Base-by-base conservation (phyloP, 805 yeast genomes). In the Myxozyma lipomycoides region DNA sequence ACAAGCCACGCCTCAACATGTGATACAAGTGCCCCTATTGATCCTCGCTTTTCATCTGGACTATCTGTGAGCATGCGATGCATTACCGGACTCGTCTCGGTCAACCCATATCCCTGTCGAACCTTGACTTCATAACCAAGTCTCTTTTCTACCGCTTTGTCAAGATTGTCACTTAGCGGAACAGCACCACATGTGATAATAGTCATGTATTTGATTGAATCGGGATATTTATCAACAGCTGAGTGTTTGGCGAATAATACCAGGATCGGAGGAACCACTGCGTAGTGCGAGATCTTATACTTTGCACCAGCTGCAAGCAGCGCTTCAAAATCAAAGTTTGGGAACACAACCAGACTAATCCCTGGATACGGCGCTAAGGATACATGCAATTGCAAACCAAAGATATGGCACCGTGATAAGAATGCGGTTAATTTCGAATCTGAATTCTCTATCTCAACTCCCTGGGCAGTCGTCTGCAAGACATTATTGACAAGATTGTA, bases 21-120 rank as follows among this genome's bases (percentile, higher is more conserved):
- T 7, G 32, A 68, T 21, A 67, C 50, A 2, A 69, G 62, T 63
- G 68, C 62, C 22, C 78, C 74, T 12, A 77, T 69, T 1, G 80
- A 68, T 4, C 78, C 81, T 53, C 71, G 34, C 45, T 46, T 48
- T 19, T 18, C 28, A 9, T 46, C 51, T 7, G 43, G 45, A 35
- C 35, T 44, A n/a, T 32, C 37, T 12, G 52, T 45, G 2, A 83
- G 84, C 60, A 81, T 76, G 22, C 18, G 22, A 36, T 17, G 18
- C 40, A 21, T 36, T 10, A 19, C 40, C 32, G 32, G 32, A 28
- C 32, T 28, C 15, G 82, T 73, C 64, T 82, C 87, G 4, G 85
- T 80, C 52, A 79, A 68, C 3, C 86, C 85, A 64, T 78, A 78
- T 15, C 82, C 82, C 61, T 77, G 79, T 28, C 32, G 32, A 7